A percentile compares a stretch with the other conserved stretches of the same genome.
Evolutionary conservation across 805 yeast species (phyloP).

Genomic region (Candida succiphila): DNA sequence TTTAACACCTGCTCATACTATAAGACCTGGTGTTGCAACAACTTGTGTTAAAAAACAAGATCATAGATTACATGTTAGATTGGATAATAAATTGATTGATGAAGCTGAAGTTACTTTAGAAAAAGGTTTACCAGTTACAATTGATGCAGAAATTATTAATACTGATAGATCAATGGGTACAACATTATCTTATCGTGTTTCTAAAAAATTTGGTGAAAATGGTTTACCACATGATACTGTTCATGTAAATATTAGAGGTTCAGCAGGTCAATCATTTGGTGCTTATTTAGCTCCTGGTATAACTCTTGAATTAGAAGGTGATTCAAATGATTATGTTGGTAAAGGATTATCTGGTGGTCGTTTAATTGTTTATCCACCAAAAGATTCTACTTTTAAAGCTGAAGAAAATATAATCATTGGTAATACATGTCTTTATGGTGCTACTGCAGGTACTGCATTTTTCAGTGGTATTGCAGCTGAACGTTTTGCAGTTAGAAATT

Average conservation of each 20-base stretch:
- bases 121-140: conserved; percentile 91
- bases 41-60: conserved; percentile 89
- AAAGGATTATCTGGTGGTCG: conserved; percentile 97
- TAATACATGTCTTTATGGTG: conserved; percentile 96
- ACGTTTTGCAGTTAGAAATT: conserved; percentile 96
- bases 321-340: conserved; percentile 96
- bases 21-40: conserved; percentile 96
- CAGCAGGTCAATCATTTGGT: conserved; percentile 98
- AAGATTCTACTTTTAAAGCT: conserved; percentile 73
- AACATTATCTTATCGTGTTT: conserved; percentile 86
- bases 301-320: conserved; percentile 93
- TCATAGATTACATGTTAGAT: conserved; percentile 83
- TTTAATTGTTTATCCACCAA: conserved; percentile 85
- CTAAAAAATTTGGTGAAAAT: conserved; percentile 85
- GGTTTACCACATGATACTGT: conserved; percentile 95
- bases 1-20: conserved; percentile 91
- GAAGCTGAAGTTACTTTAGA: conserved; percentile 94
- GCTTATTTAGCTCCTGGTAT: conserved; percentile 96
- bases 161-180: conserved; percentile 97
- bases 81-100: conserved; percentile 92
- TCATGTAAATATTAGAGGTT: conserved; percentile 83
- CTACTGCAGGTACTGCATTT: conserved; percentile 90
- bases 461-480: conserved; percentile 97
- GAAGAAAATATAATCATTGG: conserved; percentile 96
- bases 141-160: conserved; percentile 87